A percentile compares a stretch with the other conserved stretches of the same genome.
Evolutionary conservation across 495 filamentous ascomycete species (phyloP).

Genomic region (Xylaria castorea): DNA sequence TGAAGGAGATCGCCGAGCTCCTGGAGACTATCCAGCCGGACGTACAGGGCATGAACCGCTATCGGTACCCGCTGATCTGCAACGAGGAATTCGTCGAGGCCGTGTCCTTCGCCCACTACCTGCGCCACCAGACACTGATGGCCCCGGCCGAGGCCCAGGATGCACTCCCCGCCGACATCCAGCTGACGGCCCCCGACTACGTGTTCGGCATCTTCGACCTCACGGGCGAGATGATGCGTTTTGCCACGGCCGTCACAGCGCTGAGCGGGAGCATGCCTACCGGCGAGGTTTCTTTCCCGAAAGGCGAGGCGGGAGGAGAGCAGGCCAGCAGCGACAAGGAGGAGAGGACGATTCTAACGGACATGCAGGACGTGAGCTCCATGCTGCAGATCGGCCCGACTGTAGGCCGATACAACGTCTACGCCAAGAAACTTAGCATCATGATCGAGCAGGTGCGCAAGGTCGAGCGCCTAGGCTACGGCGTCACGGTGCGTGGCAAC

Average conservation of each 20-base stretch:
- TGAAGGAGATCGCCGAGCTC: conserved; percentile 69
- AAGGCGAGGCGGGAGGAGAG: conserved; percentile 7
- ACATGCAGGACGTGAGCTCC: conserved; percentile 76
- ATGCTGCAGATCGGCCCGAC: conserved; percentile 74
- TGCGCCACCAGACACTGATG: conserved; percentile 76
- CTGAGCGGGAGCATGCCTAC: conserved; percentile 57
- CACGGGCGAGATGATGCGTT: conserved; percentile 94
- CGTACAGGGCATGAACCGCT: conserved; percentile 76
- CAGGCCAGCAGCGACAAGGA: conserved; percentile 26
- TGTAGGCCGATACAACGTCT: conserved; percentile 48
- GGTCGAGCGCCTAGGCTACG: conserved; percentile 89
- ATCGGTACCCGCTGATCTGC: conserved; percentile 85
- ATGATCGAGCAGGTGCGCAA: conserved; percentile 91
- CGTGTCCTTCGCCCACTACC: conserved; percentile 83
- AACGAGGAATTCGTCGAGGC: conserved; percentile 95
- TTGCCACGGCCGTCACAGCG: conserved; percentile 82
- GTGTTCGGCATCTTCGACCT: conserved; percentile 91
- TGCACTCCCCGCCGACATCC: conserved; percentile 60
- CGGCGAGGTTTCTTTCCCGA: conserved; percentile 38
- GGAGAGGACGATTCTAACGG: conserved; percentile 67
- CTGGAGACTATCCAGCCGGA: conserved; percentile 73
- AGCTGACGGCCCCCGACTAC: conserved; percentile 82
- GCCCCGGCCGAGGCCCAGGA: conserved; percentile 62
- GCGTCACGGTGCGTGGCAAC: conserved; percentile 80
- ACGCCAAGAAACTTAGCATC: conserved; percentile 81